Conservation (phyloP, 352 stramenopile species). For the Pythium vanterpoolii region DNA sequence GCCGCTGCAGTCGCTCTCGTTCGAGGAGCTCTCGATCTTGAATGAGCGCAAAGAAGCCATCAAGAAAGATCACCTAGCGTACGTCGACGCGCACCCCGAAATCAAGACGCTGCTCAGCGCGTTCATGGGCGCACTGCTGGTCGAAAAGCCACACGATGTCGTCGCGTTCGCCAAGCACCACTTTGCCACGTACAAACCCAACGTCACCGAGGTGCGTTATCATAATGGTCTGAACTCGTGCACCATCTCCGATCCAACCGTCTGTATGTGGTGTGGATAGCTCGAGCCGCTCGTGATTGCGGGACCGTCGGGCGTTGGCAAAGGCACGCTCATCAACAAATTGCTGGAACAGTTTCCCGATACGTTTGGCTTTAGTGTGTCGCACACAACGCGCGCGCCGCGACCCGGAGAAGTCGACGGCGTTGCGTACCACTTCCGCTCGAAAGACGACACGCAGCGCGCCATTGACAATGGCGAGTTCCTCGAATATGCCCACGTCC, state of each 20-base stretch:
- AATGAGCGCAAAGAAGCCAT: constrained; percentile 85
- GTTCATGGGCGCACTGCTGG: constrained; percentile 84
- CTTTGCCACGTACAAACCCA: constrained; percentile 74
- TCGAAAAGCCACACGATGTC: constrained; percentile 86
- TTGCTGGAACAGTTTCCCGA: constrained; percentile 83
- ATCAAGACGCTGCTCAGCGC: constrained; percentile 87
- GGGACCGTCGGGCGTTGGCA: constrained; percentile 90
- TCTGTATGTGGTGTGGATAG: constrained; percentile 18
- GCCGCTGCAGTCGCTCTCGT: constrained; percentile 66
- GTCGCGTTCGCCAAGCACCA: constrained; percentile 73
- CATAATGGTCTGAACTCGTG: neutral
- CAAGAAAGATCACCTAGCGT: constrained; percentile 81
- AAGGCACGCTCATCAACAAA: constrained; percentile 95
- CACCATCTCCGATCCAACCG: neutral
- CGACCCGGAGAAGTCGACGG: constrained; percentile 94
- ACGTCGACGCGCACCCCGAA: constrained; percentile 83
- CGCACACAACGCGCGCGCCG: constrained; percentile 95
- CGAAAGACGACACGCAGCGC: constrained; percentile 90
- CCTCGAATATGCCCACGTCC: constrained; percentile 96
- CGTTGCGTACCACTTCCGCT: constrained; percentile 96
- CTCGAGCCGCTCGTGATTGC: constrained; percentile 88
- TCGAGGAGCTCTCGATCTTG: constrained; percentile 81
- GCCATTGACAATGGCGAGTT: constrained; percentile 95
- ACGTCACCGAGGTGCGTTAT: constrained; percentile 34
- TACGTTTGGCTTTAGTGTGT: constrained; percentile 96